Percentiles rank a stretch among this genome's conserved stretches.
Evolutionary conservation across 805 yeast species (phyloP).

Genomic region (Komagataella pastoris): DNA sequence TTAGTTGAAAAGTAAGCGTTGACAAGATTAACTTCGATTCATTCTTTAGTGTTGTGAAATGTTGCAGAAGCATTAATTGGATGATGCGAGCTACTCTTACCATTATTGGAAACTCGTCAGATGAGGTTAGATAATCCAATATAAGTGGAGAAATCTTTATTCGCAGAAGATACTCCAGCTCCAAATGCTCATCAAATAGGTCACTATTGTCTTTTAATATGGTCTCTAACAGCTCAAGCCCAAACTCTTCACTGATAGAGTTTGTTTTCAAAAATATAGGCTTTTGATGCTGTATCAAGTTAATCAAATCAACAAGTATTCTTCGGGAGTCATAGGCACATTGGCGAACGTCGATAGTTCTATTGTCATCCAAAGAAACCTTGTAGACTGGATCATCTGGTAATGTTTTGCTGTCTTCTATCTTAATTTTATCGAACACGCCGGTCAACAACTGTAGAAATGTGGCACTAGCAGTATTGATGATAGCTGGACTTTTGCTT

Average conservation of each 20-base stretch:
- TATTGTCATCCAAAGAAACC: conserved; percentile 33
- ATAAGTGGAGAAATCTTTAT: conserved; percentile 65
- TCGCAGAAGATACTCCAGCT: conserved; percentile 53
- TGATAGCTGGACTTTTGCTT: conserved; percentile 62
- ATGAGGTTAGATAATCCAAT: conserved; percentile 45
- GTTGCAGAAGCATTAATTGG: conserved; percentile 46
- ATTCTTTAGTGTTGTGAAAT: conserved; percentile 45
- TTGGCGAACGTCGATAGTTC: conserved; percentile 28
- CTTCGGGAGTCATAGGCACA: conserved; percentile 58
- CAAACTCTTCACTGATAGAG: conserved; percentile 47
- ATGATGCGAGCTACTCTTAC: conserved; percentile 69
- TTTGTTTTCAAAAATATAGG: conserved; percentile 40
- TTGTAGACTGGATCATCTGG: conserved; percentile 4
- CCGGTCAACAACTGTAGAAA: conserved; percentile 73
- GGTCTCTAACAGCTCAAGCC: conserved; percentile 75
- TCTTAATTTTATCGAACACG: conserved; percentile 54
- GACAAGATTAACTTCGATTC: conserved; percentile 79
- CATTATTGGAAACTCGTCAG: conserved; percentile 50
- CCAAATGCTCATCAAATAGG: conserved; percentile 44
- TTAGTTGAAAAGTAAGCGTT: conserved; percentile 57
- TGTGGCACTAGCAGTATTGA: conserved; percentile 88
- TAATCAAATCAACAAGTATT: conserved; percentile 62
- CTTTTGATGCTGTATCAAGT: conserved; percentile 42
- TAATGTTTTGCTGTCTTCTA: conserved; percentile 21
- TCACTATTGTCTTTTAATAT: conserved; percentile 49